phyloP scores from a whole-genome alignment of 192 early-diverging fungal species.

The Entophlyctis luteolus region DNA sequence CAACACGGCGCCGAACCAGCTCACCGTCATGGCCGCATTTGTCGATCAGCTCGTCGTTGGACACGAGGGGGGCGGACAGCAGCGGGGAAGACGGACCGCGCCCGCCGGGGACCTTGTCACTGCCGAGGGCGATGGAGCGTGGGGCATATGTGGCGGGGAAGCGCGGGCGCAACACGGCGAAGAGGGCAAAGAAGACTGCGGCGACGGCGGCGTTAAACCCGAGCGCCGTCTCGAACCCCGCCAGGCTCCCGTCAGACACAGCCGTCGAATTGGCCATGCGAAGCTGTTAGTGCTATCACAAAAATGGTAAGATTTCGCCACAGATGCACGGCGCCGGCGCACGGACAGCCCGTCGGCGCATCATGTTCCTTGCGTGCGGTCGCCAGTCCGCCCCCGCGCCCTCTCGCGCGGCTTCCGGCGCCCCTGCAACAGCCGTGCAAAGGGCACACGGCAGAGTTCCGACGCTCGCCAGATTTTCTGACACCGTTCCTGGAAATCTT shows the following conservation, averaged over 20 bases:
- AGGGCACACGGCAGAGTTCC: too few relatives aligned
- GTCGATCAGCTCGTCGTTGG: slow-evolving; percentile 9
- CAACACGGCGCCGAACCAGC: background rate
- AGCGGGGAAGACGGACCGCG: background rate
- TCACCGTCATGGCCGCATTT: background rate
- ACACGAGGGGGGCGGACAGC: background rate
- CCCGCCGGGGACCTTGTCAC: slow-evolving; percentile 40
- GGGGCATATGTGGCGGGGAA: slow-evolving; percentile 69
- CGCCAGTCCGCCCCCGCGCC: too few relatives aligned
- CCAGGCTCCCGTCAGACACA: slow-evolving; percentile 31
- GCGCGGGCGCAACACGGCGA: slow-evolving; percentile 63
- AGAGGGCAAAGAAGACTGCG: slow-evolving; percentile 50
- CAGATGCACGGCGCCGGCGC: too few relatives aligned
- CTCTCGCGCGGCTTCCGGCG: too few relatives aligned
- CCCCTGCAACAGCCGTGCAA: too few relatives aligned
- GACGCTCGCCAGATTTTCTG: too few relatives aligned
- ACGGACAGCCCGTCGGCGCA: too few relatives aligned
- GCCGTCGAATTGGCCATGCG: background rate
- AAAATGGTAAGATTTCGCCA: too few relatives aligned
- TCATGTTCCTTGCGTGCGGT: too few relatives aligned
- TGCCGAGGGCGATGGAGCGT: slow-evolving; percentile 58
- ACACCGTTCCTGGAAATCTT: too few relatives aligned
- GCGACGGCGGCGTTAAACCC: slow-evolving; percentile 62
- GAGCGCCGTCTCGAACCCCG: slow-evolving; percentile 66
- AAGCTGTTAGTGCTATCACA: too few relatives aligned